Conservation (phyloP, 2,329 filamentous ascomycete genomes). For the Arachnopeziza araneosa region DNA sequence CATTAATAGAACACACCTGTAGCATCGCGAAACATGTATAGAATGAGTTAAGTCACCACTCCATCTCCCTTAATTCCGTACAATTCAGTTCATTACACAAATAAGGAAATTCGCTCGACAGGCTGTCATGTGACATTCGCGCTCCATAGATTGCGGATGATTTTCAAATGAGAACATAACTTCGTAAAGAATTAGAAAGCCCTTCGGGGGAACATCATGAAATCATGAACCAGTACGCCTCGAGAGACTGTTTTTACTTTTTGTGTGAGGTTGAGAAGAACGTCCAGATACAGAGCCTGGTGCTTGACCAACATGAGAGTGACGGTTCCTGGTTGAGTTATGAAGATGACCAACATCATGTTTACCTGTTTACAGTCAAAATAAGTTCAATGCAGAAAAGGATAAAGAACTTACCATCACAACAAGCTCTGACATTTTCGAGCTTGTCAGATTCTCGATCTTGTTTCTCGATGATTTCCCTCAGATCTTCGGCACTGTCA, state of each 20-base stretch:
- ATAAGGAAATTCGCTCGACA: constrained; percentile 8
- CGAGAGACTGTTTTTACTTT: constrained; percentile 17
- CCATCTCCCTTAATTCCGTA: neutral
- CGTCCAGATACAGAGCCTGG: constrained; percentile 17
- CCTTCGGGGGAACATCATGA: constrained; percentile 2
- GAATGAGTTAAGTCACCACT: neutral
- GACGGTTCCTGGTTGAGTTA: constrained; percentile 39
- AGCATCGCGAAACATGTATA: neutral
- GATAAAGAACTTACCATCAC: constrained; percentile 68
- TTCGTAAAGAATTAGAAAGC: constrained; percentile 14
- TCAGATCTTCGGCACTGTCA: constrained; percentile 78
- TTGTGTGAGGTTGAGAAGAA: constrained; percentile 8
- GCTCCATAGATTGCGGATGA: constrained; percentile 13
- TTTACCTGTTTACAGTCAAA: constrained; percentile 50
- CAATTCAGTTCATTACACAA: constrained; percentile 9
- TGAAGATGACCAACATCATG: constrained; percentile 64
- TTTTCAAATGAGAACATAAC: constrained; percentile 19
- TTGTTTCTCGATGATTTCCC: constrained; percentile 72
- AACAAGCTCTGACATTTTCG: constrained; percentile 95
- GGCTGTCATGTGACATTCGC: constrained; percentile 12
- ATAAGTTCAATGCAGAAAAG: neutral
- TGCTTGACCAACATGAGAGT: constrained; percentile 14
- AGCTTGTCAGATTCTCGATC: constrained; percentile 72
- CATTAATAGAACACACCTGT: neutral
- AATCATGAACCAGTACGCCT: constrained; percentile 8